Conservation (phyloP, 2,329 filamentous ascomycete species). For the Fusarium sp. region DNA sequence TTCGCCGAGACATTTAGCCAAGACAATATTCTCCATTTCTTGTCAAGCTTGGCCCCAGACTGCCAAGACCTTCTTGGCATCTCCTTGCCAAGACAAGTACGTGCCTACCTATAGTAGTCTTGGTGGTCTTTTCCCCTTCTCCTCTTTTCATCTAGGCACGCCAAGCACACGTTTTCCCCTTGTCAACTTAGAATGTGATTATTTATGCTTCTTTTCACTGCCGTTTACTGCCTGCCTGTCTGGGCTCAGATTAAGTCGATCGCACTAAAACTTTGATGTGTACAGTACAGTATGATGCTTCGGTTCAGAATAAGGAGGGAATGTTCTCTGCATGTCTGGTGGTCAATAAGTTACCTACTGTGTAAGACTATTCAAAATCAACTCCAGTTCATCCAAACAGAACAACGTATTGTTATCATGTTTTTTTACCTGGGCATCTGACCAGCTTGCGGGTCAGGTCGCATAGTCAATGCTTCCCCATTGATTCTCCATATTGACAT, state of each 20-base stretch:
- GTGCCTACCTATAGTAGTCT: too few species aligned
- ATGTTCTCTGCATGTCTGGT: neutral
- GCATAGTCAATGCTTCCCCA: neutral
- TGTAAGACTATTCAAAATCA: neutral
- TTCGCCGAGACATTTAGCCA: slow-evolving; percentile 20
- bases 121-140: neutral
- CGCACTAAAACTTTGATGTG: neutral
- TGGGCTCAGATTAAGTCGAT: neutral
- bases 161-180: slow-evolving; percentile 34
- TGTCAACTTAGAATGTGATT: neutral
- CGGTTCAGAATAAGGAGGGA: neutral
- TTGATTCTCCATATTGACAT: slow-evolving; percentile 19
- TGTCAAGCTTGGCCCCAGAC: slow-evolving; percentile 10
- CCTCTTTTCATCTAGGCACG: neutral
- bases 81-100: slow-evolving; percentile 22
- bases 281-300: neutral
- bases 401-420: slow-evolving; percentile 10
- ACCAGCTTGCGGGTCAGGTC: slow-evolving; percentile 5
- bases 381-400: neutral
- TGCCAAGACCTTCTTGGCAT: slow-evolving; percentile 27
- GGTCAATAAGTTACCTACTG: neutral
- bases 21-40: slow-evolving; percentile 17
- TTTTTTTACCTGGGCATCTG: slow-evolving; percentile 5
- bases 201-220: slow-evolving; percentile 24
- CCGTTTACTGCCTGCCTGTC: neutral